phyloP scores from a whole-genome alignment of 192 early-diverging fungal genomes.

The Phlyctochytrium arcticum region DNA sequence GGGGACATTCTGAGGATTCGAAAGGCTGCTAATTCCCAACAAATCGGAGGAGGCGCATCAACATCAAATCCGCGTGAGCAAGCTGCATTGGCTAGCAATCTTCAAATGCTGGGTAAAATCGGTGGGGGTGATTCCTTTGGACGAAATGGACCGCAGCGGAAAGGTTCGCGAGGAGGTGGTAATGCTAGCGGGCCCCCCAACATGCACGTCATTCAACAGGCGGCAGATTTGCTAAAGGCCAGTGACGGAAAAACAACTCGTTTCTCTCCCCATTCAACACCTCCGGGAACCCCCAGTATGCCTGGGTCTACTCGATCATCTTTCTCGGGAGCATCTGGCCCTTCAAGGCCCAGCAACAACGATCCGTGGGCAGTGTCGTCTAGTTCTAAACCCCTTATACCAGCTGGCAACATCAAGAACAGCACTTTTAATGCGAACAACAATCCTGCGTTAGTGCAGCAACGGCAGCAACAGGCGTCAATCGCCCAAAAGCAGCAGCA shows the following conservation, averaged over 20 bases:
- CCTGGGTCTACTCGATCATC: slow-evolving; percentile 3
- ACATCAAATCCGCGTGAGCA: slow-evolving; percentile 36
- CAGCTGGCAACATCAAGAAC: not conserved
- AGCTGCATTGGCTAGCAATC: slow-evolving; percentile 41
- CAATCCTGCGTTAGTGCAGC: not conserved
- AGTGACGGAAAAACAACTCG: not conserved
- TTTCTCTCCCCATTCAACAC: slow-evolving; percentile 13
- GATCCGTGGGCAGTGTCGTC: slow-evolving; percentile 19
- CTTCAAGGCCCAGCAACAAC: not conserved
- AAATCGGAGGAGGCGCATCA: not conserved
- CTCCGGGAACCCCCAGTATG: slow-evolving; percentile 9
- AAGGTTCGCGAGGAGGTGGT: no score
- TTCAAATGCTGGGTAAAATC: slow-evolving; percentile 16
- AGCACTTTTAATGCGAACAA: not conserved
- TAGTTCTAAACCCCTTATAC: not conserved
- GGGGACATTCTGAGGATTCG: slow-evolving; percentile 78
- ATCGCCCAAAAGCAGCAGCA: slow-evolving; percentile 24
- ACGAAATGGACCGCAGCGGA: no score
- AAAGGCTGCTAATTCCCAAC: slow-evolving; percentile 40
- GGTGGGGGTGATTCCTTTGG: slow-evolving; percentile 5
- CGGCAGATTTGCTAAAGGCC: slow-evolving; percentile 12
- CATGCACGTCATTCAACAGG: slow-evolving; percentile 12
- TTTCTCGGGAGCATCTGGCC: not conserved
- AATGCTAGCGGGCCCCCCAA: not conserved
- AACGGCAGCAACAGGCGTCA: slow-evolving; percentile 24